A percentile compares a stretch with the other conserved stretches of the same genome.
These are phyloP conservation scores for Diaporthe vaccinii DNA, from an alignment of 2,329 filamentous ascomycete genomes.

Conservation along the genomic window DNA sequence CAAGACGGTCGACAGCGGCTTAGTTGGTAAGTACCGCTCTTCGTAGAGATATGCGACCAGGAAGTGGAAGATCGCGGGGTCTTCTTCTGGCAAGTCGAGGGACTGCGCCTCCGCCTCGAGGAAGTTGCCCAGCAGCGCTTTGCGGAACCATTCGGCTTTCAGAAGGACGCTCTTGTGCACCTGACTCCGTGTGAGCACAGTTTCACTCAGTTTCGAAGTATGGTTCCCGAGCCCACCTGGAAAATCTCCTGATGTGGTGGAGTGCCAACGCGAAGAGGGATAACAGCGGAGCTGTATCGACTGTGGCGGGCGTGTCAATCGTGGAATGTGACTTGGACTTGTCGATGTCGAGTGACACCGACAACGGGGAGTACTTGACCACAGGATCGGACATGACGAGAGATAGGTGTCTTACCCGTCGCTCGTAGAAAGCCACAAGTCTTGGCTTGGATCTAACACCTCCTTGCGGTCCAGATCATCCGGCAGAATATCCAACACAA, in stretches of 20 bases:
- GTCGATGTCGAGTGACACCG: conserved; percentile 15
- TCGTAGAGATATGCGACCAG: conserved; percentile 66
- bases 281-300: conserved; percentile 60
- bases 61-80: conserved; percentile 65
- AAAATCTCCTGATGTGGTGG: conserved; percentile 59
- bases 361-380: conserved; percentile 1
- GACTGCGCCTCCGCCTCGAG: conserved; percentile 60
- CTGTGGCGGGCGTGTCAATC: conserved; percentile 44
- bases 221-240: conserved; percentile 47
- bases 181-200: conserved; percentile 44
- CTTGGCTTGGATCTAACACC: conserved; percentile 56
- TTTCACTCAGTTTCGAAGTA: not conserved
- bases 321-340: conserved; percentile 39
- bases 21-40: conserved; percentile 60
- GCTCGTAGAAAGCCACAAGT: conserved; percentile 63
- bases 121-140: conserved; percentile 62
- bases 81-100: conserved; percentile 64
- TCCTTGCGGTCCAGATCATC: conserved; percentile 50
- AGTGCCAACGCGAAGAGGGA: conserved; percentile 60
- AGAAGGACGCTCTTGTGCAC: conserved; percentile 62
- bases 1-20: conserved; percentile 56
- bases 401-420: conserved; percentile 56
- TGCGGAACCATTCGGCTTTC: conserved; percentile 63
- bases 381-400: conserved; percentile 6
- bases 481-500: conserved; percentile 54